phyloP scores from a whole-genome alignment of 352 stramenopile species.

The Poterioochromonas sp. region DNA sequence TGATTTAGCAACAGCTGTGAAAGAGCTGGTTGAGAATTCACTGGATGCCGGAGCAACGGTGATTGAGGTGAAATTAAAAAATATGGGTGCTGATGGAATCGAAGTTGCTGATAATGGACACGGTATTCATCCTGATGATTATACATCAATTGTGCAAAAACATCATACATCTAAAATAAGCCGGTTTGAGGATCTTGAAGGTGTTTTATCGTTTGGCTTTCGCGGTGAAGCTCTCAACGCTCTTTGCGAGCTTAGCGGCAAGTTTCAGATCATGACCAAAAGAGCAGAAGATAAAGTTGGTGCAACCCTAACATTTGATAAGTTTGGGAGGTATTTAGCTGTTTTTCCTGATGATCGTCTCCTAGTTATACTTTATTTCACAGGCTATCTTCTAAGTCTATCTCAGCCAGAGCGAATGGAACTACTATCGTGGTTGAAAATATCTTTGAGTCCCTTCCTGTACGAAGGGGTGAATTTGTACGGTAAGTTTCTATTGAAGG shows the following conservation, averaged over 20 bases:
- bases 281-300: conserved; percentile 57
- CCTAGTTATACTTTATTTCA: not conserved
- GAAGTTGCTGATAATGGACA: conserved; percentile 89
- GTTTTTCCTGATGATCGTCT: conserved; percentile 33
- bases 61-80: conserved; percentile 75
- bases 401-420: conserved; percentile 62
- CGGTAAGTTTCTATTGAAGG: conserved; percentile 47
- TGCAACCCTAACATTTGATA: conserved; percentile 66
- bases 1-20: conserved; percentile 85
- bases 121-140: conserved; percentile 68
- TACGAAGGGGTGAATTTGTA: conserved; percentile 79
- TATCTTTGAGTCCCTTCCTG: conserved; percentile 82
- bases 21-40: conserved; percentile 58
- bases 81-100: conserved; percentile 78
- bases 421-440: conserved; percentile 83
- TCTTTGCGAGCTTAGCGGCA: conserved; percentile 74
- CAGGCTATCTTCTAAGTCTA: conserved; percentile 32
- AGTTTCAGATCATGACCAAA: conserved; percentile 73
- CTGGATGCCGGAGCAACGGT: conserved; percentile 62
- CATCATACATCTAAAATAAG: conserved; percentile 91
- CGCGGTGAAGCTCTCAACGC: conserved; percentile 89
- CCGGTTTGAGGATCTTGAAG: conserved; percentile 70
- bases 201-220: conserved; percentile 73
- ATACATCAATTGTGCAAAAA: conserved; percentile 67
- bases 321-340: conserved; percentile 49